Evolutionary conservation across 768 basidiomycete species (phyloP).

Genomic region (Baorangia bicolor): DNA sequence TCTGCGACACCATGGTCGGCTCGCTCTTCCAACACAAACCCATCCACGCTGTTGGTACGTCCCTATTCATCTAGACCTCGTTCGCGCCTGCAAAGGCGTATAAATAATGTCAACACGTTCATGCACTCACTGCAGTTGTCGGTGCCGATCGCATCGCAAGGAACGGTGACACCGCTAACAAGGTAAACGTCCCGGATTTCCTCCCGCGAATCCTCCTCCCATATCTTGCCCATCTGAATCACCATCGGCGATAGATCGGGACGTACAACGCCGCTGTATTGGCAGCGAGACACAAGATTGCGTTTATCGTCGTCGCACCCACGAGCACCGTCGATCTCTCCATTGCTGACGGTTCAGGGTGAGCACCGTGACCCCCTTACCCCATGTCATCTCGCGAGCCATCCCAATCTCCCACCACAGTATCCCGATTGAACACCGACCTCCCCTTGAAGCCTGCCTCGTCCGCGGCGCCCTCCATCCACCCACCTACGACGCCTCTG

Average conservation of each 20-base stretch:
- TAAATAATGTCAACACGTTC: neutral
- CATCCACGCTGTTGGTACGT: constrained; percentile 76
- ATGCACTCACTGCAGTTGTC: constrained; percentile 49
- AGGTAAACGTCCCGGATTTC: constrained; percentile 42
- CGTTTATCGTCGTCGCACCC: constrained; percentile 92
- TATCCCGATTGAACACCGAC: constrained; percentile 94
- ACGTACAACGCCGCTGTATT: constrained; percentile 96
- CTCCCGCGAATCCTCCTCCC: neutral
- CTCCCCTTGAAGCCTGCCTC: constrained; percentile 82
- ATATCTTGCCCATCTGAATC: neutral
- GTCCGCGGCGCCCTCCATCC: constrained; percentile 81
- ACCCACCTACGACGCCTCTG: constrained; percentile 36
- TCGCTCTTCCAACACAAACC: constrained; percentile 86
- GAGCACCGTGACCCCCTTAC: constrained; percentile 4
- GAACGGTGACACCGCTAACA: constrained; percentile 98
- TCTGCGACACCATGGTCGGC: constrained; percentile 97
- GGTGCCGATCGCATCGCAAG: constrained; percentile 86
- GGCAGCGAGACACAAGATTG: constrained; percentile 81
- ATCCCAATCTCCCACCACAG: constrained; percentile 24
- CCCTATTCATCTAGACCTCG: neutral
- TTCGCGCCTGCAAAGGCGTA: neutral
- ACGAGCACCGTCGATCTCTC: constrained; percentile 89
- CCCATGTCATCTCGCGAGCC: neutral
- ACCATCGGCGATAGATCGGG: constrained; percentile 53
- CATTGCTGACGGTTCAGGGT: constrained; percentile 66